These are phyloP conservation scores for Aeschynomene evenia DNA, from an alignment of 306 rosid species.

Conservation along the genomic window DNA sequence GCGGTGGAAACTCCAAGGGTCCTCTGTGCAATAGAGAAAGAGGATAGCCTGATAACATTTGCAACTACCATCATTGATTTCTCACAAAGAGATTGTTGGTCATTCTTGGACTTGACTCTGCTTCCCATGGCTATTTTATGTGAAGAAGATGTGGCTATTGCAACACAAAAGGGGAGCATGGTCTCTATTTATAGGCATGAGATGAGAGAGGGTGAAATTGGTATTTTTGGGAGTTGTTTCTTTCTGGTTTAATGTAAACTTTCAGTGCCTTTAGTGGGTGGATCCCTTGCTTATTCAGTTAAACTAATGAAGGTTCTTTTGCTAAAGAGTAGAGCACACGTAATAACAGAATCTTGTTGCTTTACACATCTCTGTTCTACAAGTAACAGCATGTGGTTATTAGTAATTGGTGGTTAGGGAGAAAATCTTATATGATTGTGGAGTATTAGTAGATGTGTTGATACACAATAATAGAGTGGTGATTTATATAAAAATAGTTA, in stretches of 20 bases:
- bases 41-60: slow-evolving; percentile 60
- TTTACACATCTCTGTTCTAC: slow-evolving; percentile 13
- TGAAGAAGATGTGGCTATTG: slow-evolving; percentile 19
- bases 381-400: slow-evolving; percentile 7
- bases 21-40: slow-evolving; percentile 46
- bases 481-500: no score
- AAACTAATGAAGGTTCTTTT: slow-evolving; percentile 32
- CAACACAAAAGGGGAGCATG: background rate
- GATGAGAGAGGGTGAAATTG: slow-evolving; percentile 18
- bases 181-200: slow-evolving; percentile 35
- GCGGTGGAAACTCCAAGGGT: slow-evolving; percentile 29
- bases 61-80: slow-evolving; percentile 62
- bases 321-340: slow-evolving; percentile 23
- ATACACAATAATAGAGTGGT: no score
- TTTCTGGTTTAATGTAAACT: slow-evolving; percentile 5
- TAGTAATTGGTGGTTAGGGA: background rate
- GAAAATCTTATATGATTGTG: no score
- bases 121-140: slow-evolving; percentile 42
- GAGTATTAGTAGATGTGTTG: no score
- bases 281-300: slow-evolving; percentile 38
- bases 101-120: slow-evolving; percentile 38
- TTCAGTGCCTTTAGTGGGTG: slow-evolving; percentile 29
- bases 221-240: background rate
- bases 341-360: slow-evolving; percentile 26
- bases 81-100: slow-evolving; percentile 53